Percentiles rank a stretch among this genome's conserved stretches.
phyloP scores from a whole-genome alignment of 371 early-diverging fungal genomes.

The Mucor plumbeus region DNA sequence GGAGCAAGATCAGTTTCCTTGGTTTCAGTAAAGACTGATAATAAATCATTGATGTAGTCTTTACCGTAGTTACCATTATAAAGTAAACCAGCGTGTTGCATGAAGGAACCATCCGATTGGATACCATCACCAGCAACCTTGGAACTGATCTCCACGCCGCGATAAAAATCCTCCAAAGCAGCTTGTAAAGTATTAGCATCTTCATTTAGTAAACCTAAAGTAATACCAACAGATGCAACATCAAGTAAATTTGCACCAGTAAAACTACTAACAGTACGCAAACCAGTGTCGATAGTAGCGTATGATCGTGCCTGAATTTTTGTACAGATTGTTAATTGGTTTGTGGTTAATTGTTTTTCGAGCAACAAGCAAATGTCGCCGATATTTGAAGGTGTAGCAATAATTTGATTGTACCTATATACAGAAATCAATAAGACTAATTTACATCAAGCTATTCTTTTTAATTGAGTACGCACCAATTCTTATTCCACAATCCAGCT shows the following conservation, averaged over 20 bases:
- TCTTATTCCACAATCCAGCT: constrained; percentile 39
- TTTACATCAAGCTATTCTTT: no score
- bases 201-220: constrained; percentile 21
- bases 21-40: constrained; percentile 30
- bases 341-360: constrained; percentile 8
- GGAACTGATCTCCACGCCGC: constrained; percentile 16
- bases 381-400: constrained; percentile 24
- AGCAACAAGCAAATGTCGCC: constrained; percentile 35
- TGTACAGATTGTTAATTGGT: constrained; percentile 18
- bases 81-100: constrained; percentile 38
- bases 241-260: constrained; percentile 40
- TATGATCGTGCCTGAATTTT: constrained; percentile 28
- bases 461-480: constrained; percentile 24
- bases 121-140: constrained; percentile 31
- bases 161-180: constrained; percentile 27
- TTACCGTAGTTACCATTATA: constrained; percentile 44
- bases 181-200: constrained; percentile 9
- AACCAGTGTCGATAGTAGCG: background rate
- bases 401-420: constrained; percentile 22
- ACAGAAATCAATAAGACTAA: no score
- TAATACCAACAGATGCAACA: constrained; percentile 32
- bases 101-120: constrained; percentile 42
- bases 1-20: constrained; percentile 25
- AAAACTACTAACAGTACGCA: constrained; percentile 3
- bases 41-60: constrained; percentile 31